Percentiles rank a stretch among this genome's conserved stretches.
Evolutionary conservation across 345 rosid genomes (phyloP).

Genomic region (Eucalyptus tenuipes): DNA sequence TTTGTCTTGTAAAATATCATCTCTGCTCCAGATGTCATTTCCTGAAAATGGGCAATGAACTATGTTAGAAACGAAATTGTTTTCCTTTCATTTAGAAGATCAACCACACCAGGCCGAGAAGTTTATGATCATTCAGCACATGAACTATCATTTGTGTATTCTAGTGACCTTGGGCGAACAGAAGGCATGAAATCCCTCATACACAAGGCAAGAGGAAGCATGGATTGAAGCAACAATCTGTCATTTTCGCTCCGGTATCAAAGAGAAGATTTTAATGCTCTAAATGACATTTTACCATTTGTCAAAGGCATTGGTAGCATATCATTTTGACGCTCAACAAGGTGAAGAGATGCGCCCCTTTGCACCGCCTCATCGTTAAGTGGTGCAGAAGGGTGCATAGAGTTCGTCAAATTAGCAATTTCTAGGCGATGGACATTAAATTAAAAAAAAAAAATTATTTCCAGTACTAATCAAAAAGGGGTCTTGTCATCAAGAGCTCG

Average conservation of each 20-base stretch:
- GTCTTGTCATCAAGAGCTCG: background rate
- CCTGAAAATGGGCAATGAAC: constrained; percentile 25
- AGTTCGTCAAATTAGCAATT: constrained; percentile 94
- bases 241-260: background rate
- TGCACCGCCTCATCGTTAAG: constrained; percentile 88
- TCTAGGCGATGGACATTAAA: constrained; percentile 41
- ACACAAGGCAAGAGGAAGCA: background rate
- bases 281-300: constrained; percentile 42
- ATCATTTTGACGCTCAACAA: constrained; percentile 95
- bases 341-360: constrained; percentile 93
- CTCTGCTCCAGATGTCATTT: constrained; percentile 85
- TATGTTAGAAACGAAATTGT: background rate
- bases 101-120: background rate
- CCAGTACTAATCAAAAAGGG: background rate
- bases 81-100: background rate
- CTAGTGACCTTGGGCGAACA: background rate
- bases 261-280: background rate
- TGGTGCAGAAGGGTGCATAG: constrained; percentile 80
- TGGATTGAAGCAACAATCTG: background rate
- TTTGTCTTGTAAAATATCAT: constrained; percentile 60
- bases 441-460: background rate
- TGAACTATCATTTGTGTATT: background rate
- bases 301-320: constrained; percentile 98
- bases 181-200: background rate
- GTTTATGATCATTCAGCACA: background rate